Conservation (phyloP, 345 rosid genomes). For the Crucihimalaya himalaica region DNA sequence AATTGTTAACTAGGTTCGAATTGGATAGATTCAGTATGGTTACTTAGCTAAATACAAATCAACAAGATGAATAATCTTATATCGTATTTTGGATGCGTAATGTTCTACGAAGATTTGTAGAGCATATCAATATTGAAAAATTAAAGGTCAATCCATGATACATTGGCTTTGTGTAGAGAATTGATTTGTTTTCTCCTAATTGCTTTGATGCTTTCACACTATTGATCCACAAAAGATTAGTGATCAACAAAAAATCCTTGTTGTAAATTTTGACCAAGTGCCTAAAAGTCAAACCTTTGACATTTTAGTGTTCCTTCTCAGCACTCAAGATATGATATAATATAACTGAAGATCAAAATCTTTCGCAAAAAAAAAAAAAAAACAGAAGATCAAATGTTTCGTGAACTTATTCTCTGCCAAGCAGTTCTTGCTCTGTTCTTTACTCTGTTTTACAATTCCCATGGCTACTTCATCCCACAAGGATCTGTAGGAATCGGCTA, state of each 20-base stretch:
- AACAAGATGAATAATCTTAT: not conserved
- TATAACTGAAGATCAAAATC: not conserved
- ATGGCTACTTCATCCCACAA: conserved; percentile 17
- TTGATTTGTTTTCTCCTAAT: not conserved
- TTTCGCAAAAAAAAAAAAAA: not conserved
- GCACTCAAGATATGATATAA: not conserved
- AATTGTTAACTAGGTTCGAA: too few species aligned
- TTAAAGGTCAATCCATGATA: not conserved
- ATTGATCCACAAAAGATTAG: not conserved
- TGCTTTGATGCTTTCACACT: conserved; percentile 12
- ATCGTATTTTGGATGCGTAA: not conserved
- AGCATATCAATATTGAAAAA: not conserved
- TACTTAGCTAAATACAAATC: not conserved
- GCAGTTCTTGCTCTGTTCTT: conserved; percentile 29
- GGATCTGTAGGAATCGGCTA: conserved; percentile 31
- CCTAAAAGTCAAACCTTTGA: conserved; percentile 11
- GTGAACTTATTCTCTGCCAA: not conserved
- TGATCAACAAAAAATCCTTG: not conserved
- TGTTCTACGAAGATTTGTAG: not conserved
- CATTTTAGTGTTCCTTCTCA: conserved; percentile 18
- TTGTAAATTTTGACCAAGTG: conserved; percentile 21
- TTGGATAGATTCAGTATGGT: too few species aligned
- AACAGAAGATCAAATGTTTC: conserved; percentile 5
- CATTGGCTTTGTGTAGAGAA: not conserved
- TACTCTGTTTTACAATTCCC: conserved; percentile 20